These are phyloP conservation scores for Novymonas esmeraldas DNA, from an alignment of 208 protist species.

Conservation along the genomic window DNA sequence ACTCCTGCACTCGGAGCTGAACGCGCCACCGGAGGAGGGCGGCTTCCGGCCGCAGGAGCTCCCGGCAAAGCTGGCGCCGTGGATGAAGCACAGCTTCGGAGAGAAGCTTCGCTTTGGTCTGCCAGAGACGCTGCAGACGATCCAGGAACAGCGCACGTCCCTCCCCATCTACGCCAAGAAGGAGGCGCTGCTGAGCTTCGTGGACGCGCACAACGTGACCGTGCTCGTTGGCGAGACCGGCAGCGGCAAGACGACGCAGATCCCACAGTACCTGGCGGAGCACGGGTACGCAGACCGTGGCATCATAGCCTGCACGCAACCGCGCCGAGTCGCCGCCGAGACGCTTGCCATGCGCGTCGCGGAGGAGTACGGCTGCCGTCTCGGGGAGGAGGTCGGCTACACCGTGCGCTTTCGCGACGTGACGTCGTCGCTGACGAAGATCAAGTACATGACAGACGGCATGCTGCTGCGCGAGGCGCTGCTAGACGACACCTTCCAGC, in stretches of 20 bases:
- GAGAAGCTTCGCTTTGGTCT: constrained; percentile 71
- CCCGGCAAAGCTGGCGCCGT: constrained; percentile 70
- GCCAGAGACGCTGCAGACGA: constrained; percentile 44
- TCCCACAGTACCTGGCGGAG: constrained; percentile 95
- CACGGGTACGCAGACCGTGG: constrained; percentile 79
- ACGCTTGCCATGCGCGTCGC: constrained; percentile 98
- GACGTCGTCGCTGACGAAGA: constrained; percentile 95
- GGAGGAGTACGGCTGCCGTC: constrained; percentile 97
- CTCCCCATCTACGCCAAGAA: constrained; percentile 96
- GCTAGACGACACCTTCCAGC: constrained; percentile 92
- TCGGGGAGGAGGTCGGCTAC: constrained; percentile 99
- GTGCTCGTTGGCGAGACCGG: constrained; percentile 96
- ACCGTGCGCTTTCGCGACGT: constrained; percentile 99
- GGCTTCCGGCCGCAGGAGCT: constrained; percentile 59
- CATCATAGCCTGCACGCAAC: constrained; percentile 96
- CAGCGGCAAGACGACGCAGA: constrained; percentile 98
- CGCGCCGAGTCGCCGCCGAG: constrained; percentile 99
- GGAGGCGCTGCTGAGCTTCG: constrained; percentile 88
- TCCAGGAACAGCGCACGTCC: constrained; percentile 80
- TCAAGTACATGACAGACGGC: constrained; percentile 99
- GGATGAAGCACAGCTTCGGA: constrained; percentile 83
- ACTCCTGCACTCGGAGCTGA: constrained; percentile 69
- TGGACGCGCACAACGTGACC: constrained; percentile 84
- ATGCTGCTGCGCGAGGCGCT: constrained; percentile 99
- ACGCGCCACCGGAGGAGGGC: constrained; percentile 64